phyloP scores from a whole-genome alignment of 2,329 filamentous ascomycete genomes.

The Colletotrichum orchidophilum region DNA sequence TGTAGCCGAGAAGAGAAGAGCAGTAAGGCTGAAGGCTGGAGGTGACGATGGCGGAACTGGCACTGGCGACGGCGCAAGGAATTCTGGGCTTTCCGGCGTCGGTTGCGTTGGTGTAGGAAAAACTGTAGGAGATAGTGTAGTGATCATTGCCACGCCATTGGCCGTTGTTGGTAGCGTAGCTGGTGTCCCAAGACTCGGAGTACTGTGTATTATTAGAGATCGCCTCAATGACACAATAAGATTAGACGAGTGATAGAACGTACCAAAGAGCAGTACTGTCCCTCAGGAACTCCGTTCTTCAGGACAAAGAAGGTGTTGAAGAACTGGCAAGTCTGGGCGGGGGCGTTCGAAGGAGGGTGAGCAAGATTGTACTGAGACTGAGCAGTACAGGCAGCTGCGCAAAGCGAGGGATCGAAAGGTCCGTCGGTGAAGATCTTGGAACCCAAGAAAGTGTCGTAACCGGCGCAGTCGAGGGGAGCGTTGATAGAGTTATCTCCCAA shows the following conservation, averaged over 20 bases:
- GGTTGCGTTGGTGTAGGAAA: slow-evolving; percentile 1
- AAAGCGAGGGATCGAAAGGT: background rate
- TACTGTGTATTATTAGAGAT: background rate
- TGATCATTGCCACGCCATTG: background rate
- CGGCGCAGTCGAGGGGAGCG: background rate
- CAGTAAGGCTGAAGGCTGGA: slow-evolving; percentile 6
- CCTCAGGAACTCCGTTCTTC: background rate
- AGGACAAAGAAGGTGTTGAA: background rate
- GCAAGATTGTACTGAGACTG: background rate
- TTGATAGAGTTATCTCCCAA: background rate
- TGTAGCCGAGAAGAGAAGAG: background rate
- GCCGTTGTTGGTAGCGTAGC: background rate
- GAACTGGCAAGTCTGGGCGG: background rate
- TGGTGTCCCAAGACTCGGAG: background rate
- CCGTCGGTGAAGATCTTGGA: slow-evolving; percentile 9
- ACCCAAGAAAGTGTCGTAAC: slow-evolving; percentile 2
- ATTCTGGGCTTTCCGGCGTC: background rate
- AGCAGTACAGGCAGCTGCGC: background rate
- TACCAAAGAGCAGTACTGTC: background rate
- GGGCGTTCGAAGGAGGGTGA: background rate
- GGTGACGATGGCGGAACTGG: background rate
- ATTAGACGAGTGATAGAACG: background rate
- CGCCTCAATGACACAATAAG: too few species aligned
- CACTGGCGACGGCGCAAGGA: background rate
- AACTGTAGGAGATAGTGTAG: slow-evolving; percentile 3